Evolutionary conservation across 257 asterid species (phyloP).

Genomic region (Eucommia ulmoides): DNA sequence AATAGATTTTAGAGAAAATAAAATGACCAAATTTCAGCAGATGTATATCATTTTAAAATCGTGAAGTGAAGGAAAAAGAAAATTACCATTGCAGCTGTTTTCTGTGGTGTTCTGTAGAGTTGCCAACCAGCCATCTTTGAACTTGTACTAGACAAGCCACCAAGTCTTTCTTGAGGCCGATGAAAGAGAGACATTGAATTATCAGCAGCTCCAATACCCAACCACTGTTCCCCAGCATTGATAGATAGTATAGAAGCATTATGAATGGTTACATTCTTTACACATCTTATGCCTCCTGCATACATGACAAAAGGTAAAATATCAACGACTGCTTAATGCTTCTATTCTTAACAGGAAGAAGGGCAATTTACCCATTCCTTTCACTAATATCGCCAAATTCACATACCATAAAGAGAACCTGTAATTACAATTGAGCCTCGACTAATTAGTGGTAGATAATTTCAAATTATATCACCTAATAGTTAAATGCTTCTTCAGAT

Average conservation of each 20-base stretch:
- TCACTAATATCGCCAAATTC: too few species aligned
- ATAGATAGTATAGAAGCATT: slow-evolving; percentile 65
- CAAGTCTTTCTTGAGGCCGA: slow-evolving; percentile 91
- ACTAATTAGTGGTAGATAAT: too few species aligned
- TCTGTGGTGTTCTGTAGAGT: slow-evolving; percentile 86
- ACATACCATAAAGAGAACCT: too few species aligned
- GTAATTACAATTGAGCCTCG: too few species aligned
- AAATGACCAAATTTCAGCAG: too few species aligned
- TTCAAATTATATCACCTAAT: too few species aligned
- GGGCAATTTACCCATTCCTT: too few species aligned
- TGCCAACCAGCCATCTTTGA: slow-evolving; percentile 94
- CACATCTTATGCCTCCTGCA: slow-evolving; percentile 66
- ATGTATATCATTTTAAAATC: too few species aligned
- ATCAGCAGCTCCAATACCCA: slow-evolving; percentile 97
- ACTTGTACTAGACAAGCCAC: slow-evolving; percentile 58
- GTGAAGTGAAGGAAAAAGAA: slow-evolving; percentile 3
- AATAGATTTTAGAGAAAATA: not conserved
- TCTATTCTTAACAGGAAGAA: too few species aligned
- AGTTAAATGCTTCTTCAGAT: too few species aligned
- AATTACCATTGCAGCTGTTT: slow-evolving; percentile 70
- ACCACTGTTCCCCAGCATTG: slow-evolving; percentile 90
- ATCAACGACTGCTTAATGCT: too few species aligned
- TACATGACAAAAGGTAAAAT: slow-evolving; percentile 4
- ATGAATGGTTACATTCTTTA: slow-evolving; percentile 75
- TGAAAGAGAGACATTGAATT: slow-evolving; percentile 95